phyloP scores from a whole-genome alignment of 2,329 filamentous ascomycete species.

The Colletotrichum musicola region DNA sequence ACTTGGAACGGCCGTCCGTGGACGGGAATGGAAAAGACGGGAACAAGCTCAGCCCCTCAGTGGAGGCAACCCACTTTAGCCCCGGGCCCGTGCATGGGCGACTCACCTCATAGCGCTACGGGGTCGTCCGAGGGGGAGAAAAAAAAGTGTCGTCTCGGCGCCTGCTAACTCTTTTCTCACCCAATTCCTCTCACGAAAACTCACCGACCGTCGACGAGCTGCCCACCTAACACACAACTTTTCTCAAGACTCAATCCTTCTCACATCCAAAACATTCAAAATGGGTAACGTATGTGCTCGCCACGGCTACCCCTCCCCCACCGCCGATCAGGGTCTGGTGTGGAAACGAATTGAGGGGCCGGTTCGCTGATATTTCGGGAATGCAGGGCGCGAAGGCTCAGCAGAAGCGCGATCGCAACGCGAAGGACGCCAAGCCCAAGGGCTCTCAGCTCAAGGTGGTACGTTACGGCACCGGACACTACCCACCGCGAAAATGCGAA shows the following conservation, averaged over 20 bases:
- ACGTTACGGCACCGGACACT: constrained; percentile 49
- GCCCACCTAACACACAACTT: background rate
- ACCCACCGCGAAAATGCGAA: background rate
- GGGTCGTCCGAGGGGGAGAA: constrained; percentile 24
- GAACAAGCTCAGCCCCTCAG: constrained; percentile 11
- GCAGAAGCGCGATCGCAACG: constrained; percentile 80
- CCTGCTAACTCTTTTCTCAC: constrained; percentile 12
- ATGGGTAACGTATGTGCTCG: constrained; percentile 41
- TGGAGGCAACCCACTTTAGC: constrained; percentile 14
- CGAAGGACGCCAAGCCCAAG: constrained; percentile 68
- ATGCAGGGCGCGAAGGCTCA: constrained; percentile 73
- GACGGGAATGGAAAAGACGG: too few relatives aligned
- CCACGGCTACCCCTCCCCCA: constrained; percentile 23
- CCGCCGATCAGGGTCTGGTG: constrained; percentile 34
- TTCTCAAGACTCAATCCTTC: background rate
- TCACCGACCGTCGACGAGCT: background rate
- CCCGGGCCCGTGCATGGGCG: constrained; percentile 17
- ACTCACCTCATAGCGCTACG: constrained; percentile 30
- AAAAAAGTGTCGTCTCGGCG: constrained; percentile 11
- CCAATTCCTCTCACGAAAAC: constrained; percentile 2
- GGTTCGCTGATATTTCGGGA: constrained; percentile 29
- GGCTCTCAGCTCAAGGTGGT: constrained; percentile 78
- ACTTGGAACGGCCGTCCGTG: background rate
- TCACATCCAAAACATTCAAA: constrained; percentile 6
- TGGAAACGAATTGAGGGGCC: constrained; percentile 39